Evolutionary conservation across 345 rosid genomes (phyloP).

Genomic region (Eucalyptus viminalis): DNA sequence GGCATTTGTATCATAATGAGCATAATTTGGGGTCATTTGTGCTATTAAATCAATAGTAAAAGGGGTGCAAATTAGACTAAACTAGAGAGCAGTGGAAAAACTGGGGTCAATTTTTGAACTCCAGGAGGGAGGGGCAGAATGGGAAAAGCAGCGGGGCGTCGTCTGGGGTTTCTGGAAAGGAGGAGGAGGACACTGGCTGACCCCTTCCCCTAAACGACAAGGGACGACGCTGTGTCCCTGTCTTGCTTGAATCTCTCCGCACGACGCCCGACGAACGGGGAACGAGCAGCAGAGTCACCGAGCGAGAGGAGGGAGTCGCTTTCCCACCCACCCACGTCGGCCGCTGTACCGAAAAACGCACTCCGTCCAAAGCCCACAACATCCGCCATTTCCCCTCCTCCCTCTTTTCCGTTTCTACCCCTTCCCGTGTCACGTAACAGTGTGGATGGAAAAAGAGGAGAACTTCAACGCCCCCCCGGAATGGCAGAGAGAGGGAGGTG

Average conservation of each 20-base stretch:
- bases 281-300: background rate
- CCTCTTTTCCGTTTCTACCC: background rate
- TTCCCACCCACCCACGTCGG: background rate
- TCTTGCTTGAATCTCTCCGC: background rate
- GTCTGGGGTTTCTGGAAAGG: background rate
- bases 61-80: background rate
- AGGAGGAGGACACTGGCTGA: background rate
- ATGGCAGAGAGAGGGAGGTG: background rate
- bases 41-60: background rate
- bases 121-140: background rate
- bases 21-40: background rate
- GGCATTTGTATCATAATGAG: fast-evolving
- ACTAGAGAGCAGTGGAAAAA: background rate
- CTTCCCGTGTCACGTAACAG: background rate
- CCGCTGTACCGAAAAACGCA: background rate
- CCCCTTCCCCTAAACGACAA: background rate
- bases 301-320: background rate
- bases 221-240: background rate
- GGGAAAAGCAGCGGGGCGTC: background rate
- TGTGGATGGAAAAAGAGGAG: background rate
- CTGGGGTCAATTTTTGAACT: background rate
- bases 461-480: background rate
- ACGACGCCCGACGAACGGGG: background rate
- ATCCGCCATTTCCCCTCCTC: background rate
- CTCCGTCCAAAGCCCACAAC: background rate